Percentiles rank a stretch among this genome's conserved stretches.
These are phyloP conservation scores for Malus hybrid DNA, from an alignment of 331 rosid species.

Conservation along the genomic window DNA sequence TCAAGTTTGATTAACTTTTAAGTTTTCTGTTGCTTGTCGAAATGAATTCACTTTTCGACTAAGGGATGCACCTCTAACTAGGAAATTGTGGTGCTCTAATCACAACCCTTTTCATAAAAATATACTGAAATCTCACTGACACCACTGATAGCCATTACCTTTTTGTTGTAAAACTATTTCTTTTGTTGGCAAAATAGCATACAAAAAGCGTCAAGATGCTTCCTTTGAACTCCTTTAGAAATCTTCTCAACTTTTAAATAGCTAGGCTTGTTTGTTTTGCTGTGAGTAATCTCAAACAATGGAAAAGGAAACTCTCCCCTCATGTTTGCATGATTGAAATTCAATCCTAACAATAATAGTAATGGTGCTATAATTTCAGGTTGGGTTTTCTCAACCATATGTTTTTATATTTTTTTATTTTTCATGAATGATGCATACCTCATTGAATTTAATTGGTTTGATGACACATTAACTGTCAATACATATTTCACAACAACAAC, in stretches of 20 bases:
- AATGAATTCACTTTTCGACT: not conserved
- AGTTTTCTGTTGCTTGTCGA: not conserved
- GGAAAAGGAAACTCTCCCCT: conserved; percentile 30
- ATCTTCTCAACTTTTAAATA: not conserved
- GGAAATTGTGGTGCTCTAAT: conserved; percentile 5
- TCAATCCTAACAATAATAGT: not conserved
- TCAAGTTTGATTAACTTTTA: not conserved
- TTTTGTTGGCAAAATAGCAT: conserved; percentile 40
- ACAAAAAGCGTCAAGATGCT: conserved; percentile 33
- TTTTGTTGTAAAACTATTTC: conserved; percentile 19
- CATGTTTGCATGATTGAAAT: conserved; percentile 43
- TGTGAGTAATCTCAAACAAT: conserved; percentile 20
- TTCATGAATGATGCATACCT: not conserved
- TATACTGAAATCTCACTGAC: conserved; percentile 17
- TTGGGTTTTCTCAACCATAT: conserved; percentile 11
- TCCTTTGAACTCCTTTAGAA: conserved; percentile 11
- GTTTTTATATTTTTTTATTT: not conserved
- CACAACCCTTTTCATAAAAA: not conserved
- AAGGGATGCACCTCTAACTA: conserved; percentile 1
- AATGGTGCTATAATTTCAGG: not conserved
- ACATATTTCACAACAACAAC: not conserved
- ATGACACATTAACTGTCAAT: not conserved
- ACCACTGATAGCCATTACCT: conserved; percentile 14
- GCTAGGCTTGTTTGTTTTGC: conserved; percentile 14
- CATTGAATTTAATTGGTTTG: not conserved